Percentiles rank a stretch among this genome's conserved stretches.
Conservation (phyloP, 371 early-diverging fungal species). For the Choanephora cucurbitarum region DNA sequence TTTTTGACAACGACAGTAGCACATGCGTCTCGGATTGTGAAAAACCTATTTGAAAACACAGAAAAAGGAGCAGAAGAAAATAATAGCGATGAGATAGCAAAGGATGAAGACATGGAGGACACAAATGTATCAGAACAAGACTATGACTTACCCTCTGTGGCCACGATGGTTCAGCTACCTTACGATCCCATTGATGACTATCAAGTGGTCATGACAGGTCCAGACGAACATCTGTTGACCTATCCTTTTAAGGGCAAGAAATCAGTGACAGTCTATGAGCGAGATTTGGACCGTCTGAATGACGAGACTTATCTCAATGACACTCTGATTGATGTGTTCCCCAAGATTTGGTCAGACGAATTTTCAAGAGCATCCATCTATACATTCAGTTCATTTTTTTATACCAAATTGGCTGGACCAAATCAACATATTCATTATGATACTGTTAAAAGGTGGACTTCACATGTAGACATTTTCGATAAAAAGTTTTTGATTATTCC, state of each 20-base stretch:
- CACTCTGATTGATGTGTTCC: conserved; percentile 22
- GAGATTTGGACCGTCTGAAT: conserved; percentile 12
- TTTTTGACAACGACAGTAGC: neutral
- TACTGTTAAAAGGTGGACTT: conserved; percentile 16
- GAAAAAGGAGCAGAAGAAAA: neutral
- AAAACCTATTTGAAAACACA: neutral
- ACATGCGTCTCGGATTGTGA: neutral
- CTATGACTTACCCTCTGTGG: neutral
- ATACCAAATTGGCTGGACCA: conserved; percentile 8
- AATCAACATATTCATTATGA: conserved; percentile 6
- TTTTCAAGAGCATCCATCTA: conserved; percentile 6
- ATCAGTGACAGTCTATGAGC: conserved; percentile 9
- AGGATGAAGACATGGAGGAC: too few relatives aligned
- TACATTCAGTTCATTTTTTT: conserved; percentile 26
- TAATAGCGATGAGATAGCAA: too few relatives aligned
- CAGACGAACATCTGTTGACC: conserved; percentile 12
- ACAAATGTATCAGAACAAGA: too few relatives aligned
- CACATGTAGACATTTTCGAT: conserved; percentile 18
- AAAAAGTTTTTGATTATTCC: conserved; percentile 20
- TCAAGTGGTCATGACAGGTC: conserved; percentile 3
- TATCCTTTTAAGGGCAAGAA: conserved; percentile 19
- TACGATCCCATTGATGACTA: conserved; percentile 16
- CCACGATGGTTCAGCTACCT: neutral
- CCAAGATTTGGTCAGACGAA: conserved; percentile 21
- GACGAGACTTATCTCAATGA: conserved; percentile 23